These are phyloP conservation scores for Aegilops umbellulata DNA, from an alignment of 176 grass and related monocot genomes.

Conservation along the genomic window DNA sequence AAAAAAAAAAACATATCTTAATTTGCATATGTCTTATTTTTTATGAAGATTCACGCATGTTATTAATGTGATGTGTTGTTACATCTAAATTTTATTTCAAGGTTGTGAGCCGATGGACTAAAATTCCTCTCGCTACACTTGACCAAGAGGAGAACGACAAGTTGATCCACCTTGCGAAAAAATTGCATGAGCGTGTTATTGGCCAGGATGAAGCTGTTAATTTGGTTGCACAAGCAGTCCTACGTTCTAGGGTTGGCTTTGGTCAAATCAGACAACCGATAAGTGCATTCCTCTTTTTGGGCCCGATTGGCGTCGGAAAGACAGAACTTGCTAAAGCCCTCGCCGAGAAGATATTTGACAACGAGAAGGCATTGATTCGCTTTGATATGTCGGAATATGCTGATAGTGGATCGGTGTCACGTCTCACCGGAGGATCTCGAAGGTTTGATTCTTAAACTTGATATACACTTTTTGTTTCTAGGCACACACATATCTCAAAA, in stretches of 20 bases:
- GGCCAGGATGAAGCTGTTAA: constrained; percentile 39
- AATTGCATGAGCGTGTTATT: constrained; percentile 31
- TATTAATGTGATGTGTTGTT: not conserved
- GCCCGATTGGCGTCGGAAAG: constrained; percentile 53
- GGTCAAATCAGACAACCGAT: not conserved
- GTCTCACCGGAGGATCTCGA: no score
- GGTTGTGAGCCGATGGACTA: not conserved
- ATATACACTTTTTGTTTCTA: no score
- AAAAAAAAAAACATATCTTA: not conserved
- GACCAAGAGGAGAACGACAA: constrained; percentile 21
- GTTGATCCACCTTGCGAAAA: constrained; percentile 11
- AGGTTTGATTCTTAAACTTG: no score
- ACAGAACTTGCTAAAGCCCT: constrained; percentile 52
- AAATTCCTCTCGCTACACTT: constrained; percentile 38
- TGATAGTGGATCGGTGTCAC: no score
- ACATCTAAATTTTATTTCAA: not conserved
- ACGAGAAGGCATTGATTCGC: not conserved
- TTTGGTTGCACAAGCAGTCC: constrained; percentile 26
- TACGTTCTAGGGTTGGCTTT: constrained; percentile 31
- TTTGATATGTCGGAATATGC: no score
- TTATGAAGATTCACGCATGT: no score
- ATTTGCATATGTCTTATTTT: no score
- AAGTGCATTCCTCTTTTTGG: constrained; percentile 35
- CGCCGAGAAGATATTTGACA: constrained; percentile 19
- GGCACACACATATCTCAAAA: not conserved